Conservation (phyloP, 495 filamentous ascomycete genomes). For the Aspergillus homomorphus region DNA sequence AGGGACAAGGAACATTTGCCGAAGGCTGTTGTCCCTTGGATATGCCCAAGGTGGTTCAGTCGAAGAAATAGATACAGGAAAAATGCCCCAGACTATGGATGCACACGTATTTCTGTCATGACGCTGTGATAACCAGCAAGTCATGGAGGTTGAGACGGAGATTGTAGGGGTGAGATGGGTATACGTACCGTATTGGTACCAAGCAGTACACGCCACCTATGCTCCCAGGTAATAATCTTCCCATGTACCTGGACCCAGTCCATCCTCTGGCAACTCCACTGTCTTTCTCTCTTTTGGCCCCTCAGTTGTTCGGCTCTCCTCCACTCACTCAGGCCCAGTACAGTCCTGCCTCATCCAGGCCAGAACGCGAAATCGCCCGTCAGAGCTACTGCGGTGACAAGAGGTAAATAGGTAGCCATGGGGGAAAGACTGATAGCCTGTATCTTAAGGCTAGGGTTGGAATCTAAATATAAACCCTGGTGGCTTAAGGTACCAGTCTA, state of each 20-base stretch:
- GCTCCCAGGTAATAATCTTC: neutral
- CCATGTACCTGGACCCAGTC: neutral
- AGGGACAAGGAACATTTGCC: neutral
- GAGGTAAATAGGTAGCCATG: slow-evolving; percentile 1
- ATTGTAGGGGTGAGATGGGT: too few relatives aligned
- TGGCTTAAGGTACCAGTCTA: neutral
- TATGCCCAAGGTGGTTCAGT: neutral
- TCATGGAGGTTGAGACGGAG: too few relatives aligned
- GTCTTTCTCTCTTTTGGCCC: slow-evolving; percentile 3
- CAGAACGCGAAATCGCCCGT: slow-evolving; percentile 26
- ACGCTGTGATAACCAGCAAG: too few relatives aligned
- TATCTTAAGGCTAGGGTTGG: neutral
- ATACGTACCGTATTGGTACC: neutral
- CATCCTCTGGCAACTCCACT: neutral
- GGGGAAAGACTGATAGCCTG: neutral
- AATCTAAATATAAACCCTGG: slow-evolving; percentile 1
- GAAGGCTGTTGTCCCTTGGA: neutral
- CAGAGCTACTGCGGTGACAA: slow-evolving; percentile 11
- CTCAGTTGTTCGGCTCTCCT: neutral
- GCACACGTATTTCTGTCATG: too few relatives aligned
- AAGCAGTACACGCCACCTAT: neutral
- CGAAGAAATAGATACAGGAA: neutral
- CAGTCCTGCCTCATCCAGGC: slow-evolving; percentile 1
- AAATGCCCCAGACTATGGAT: too few relatives aligned
- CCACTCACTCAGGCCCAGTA: neutral